Percentiles rank a stretch among this genome's conserved stretches.
These are phyloP conservation scores for Babesia sp. DNA, from an alignment of 169 alveolate species.

Conservation along the genomic window DNA sequence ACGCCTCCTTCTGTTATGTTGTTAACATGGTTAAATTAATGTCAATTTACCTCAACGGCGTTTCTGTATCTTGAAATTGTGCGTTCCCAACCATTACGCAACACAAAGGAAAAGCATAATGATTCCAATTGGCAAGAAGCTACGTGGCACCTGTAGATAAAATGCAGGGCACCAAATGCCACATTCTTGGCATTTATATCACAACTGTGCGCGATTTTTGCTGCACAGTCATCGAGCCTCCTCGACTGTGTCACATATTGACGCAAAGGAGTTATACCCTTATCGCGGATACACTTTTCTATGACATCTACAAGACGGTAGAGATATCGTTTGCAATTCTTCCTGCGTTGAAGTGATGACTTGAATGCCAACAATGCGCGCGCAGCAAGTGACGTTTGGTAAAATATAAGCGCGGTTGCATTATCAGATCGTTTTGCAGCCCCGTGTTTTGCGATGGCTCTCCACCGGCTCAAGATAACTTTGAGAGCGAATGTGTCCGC, in stretches of 20 bases:
- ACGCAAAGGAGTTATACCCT: conserved; percentile 4
- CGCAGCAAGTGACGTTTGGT: conserved; percentile 23
- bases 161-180: neutral
- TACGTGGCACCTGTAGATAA: neutral
- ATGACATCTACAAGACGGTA: conserved; percentile 11
- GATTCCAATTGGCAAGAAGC: neutral
- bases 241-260: neutral
- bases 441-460: conserved; percentile 4
- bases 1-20: conserved; percentile 1
- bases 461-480: conserved; percentile 12
- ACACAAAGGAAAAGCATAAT: neutral
- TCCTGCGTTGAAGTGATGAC: neutral
- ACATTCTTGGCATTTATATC: neutral
- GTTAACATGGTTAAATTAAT: neutral
- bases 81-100: conserved; percentile 20
- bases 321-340: neutral
- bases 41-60: neutral
- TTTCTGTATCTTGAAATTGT: neutral
- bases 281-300: conserved; percentile 2
- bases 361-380: conserved; percentile 19
- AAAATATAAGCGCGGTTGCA: conserved; percentile 12
- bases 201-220: neutral
- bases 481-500: conserved; percentile 16
- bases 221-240: neutral
- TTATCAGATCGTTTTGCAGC: neutral